Conservation (phyloP, 192 early-diverging fungal species). For the Oehlia diaphana region DNA sequence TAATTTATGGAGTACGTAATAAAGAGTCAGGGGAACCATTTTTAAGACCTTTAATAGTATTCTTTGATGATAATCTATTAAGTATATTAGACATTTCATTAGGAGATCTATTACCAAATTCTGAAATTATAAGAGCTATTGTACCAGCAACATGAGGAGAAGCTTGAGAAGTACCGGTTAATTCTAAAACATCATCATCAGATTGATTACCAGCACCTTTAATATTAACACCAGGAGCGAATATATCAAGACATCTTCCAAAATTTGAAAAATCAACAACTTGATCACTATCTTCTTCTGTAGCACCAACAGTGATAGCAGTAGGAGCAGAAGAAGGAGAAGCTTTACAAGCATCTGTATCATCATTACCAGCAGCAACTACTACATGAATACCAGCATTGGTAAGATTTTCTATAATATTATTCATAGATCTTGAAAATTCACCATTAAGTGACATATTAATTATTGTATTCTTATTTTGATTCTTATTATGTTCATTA, state of each 20-base stretch:
- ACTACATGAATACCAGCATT: slow-evolving; percentile 67
- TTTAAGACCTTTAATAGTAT: neutral
- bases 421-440: slow-evolving; percentile 46
- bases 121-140: slow-evolving; percentile 53
- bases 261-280: slow-evolving; percentile 80
- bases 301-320: slow-evolving; percentile 83
- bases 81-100: neutral
- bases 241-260: slow-evolving; percentile 92
- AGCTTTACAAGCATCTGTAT: slow-evolving; percentile 61
- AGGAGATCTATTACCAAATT: neutral
- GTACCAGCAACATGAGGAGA: slow-evolving; percentile 86
- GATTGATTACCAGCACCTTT: slow-evolving; percentile 57
- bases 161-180: slow-evolving; percentile 91
- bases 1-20: slow-evolving; percentile 36
- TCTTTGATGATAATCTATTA: neutral
- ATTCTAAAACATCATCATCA: slow-evolving; percentile 70
- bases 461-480: slow-evolving; percentile 3
- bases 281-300: slow-evolving; percentile 68
- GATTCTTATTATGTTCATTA: neutral
- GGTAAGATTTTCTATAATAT: slow-evolving; percentile 50
- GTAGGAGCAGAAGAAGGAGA: slow-evolving; percentile 49
- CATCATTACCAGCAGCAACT: slow-evolving; percentile 75
- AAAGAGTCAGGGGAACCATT: neutral
- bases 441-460: slow-evolving; percentile 51
- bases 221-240: slow-evolving; percentile 81